Evolutionary conservation across 129 eudicot species (phyloP).

Genomic region (Chrysanthemum lavandulifolium): DNA sequence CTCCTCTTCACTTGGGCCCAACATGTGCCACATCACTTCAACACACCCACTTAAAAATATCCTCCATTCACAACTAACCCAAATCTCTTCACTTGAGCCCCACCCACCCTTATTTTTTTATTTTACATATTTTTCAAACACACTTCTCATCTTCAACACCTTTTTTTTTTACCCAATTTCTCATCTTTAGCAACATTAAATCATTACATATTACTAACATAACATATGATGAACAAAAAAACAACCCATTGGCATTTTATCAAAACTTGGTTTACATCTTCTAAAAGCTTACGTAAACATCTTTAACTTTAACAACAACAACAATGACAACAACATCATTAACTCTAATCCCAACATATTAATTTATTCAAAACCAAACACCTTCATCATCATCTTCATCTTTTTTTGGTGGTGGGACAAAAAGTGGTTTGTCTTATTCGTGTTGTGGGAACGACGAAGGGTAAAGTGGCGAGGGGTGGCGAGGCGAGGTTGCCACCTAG

Average conservation of each 20-base stretch:
- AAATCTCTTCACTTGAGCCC: too few species aligned
- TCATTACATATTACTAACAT: background rate
- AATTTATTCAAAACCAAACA: constrained; percentile 38
- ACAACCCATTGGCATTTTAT: constrained; percentile 16
- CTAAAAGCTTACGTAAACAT: background rate
- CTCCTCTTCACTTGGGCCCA: too few species aligned
- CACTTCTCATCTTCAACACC: too few species aligned
- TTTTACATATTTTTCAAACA: too few species aligned
- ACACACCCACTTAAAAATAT: too few species aligned
- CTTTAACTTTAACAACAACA: background rate
- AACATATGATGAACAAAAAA: constrained; percentile 1
- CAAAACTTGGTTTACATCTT: constrained; percentile 28
- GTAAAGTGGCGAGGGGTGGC: too few species aligned
- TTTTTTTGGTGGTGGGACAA: constrained; percentile 51
- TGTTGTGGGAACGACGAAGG: too few species aligned
- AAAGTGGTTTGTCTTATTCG: too few species aligned
- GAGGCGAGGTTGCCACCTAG: too few species aligned
- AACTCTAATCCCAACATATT: constrained; percentile 44
- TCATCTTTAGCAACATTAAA: constrained; percentile 16
- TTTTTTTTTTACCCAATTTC: constrained; percentile 2
- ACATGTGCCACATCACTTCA: too few species aligned
- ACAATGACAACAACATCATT: constrained; percentile 44
- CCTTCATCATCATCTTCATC: constrained; percentile 41
- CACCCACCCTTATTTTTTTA: too few species aligned
- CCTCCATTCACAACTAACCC: too few species aligned